Base-by-base conservation (phyloP, 192 early-diverging fungal species). In the Mortierella antarctica region DNA sequence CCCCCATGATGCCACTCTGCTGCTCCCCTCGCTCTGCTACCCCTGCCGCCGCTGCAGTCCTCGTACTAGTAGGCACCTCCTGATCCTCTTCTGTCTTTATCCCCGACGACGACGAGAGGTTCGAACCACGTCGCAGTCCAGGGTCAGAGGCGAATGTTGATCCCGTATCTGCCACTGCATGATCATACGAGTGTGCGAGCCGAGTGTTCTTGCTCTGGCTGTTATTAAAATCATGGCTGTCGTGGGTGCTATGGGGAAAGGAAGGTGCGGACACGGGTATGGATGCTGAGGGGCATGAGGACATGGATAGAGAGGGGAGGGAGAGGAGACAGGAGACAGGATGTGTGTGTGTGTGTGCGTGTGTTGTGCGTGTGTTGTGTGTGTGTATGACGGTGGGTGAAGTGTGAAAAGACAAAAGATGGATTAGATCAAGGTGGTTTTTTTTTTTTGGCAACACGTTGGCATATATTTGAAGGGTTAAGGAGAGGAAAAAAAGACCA, bases 1-100 rank as follows among this genome's bases (percentile, higher is more conserved):
- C 61, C 61, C 71, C 56, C 71, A 73, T 65, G 71, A 73, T 73
- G 71, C 61, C 61, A 49, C 62, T 73, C 18, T 65, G 39, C 18
- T 65, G 39, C 62, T n/a, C 71, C 62, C 62, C 71, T 44, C 54
- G 54, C 58, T 46, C 52, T 63, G 45, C 62, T 20, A 46, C 56
- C 62, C 62, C 71, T 64, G 55, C 71, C 39, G 31, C 56, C 40
- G 54, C 62, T 58, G 53, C 47, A 58, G 57, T 41, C 57, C 57
- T 31, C 31, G 31, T 31, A 31, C 31, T 31, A 31, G 44, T 57
- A 54, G 61, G 20, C 62, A 58, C 71, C 71, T 73, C 71, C 71
- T 73, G 71, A 73, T 73, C 61, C 47, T 65, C 57, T 15, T 72
- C 56, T 39, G 42, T 62, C 40, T 70, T 55, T 46, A 46, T 6